A percentile compares a stretch with the other conserved stretches of the same genome.
Evolutionary conservation across 1,284 basidiomycete genomes (phyloP).

Genomic region (Ceratobasidium sp.): DNA sequence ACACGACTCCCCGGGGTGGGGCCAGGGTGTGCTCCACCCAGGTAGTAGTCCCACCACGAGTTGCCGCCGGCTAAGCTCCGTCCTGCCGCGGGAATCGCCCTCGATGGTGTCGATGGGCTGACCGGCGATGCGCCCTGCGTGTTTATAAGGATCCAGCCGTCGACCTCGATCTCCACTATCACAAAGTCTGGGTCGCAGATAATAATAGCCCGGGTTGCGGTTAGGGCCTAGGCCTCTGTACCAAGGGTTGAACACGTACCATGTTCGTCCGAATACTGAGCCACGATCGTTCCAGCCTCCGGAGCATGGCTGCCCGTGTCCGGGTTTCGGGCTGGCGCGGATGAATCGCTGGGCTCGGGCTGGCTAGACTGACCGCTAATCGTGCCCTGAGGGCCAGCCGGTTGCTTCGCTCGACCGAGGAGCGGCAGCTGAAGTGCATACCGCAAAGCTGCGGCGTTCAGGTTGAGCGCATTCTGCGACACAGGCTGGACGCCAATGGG

Average conservation of each 20-base stretch:
- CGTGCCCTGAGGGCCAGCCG: slow-evolving; percentile 2
- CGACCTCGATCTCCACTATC: slow-evolving; percentile 30
- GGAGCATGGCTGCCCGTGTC: background rate
- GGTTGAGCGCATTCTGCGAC: slow-evolving; percentile 18
- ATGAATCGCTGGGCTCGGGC: background rate
- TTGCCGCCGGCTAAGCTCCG: background rate
- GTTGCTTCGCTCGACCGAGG: slow-evolving; percentile 16
- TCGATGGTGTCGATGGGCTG: background rate
- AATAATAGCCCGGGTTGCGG: background rate
- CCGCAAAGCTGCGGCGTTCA: slow-evolving; percentile 20
- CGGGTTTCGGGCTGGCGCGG: background rate
- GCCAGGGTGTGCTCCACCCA: slow-evolving; percentile 4
- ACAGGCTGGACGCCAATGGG: slow-evolving; percentile 1
- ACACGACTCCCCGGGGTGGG: background rate
- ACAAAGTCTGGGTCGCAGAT: slow-evolving; percentile 16
- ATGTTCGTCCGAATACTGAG: slow-evolving; percentile 26
- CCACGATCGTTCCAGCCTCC: background rate
- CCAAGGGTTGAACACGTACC: slow-evolving; percentile 15
- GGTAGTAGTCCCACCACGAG: slow-evolving; percentile 34
- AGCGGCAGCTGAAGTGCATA: slow-evolving; percentile 33
- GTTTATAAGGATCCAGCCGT: slow-evolving; percentile 34
- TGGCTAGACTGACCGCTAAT: background rate
- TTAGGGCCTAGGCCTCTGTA: slow-evolving; percentile 3
- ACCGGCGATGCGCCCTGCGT: slow-evolving; percentile 9
- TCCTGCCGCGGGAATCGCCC: background rate